Evolutionary conservation across 257 asterid genomes (phyloP).

Genomic region (Cordia subcordata): DNA sequence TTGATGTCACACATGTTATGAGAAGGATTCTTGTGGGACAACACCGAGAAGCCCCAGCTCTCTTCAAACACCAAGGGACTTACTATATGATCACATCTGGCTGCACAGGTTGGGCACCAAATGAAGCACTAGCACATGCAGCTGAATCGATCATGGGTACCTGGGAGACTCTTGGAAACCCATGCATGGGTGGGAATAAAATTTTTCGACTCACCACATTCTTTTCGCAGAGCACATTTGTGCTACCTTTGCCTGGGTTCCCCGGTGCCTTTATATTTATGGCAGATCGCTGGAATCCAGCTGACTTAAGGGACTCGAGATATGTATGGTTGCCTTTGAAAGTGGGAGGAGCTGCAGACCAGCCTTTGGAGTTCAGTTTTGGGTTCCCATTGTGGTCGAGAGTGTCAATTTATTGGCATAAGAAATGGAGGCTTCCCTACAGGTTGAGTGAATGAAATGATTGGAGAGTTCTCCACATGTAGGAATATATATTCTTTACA

Average conservation of each 20-base stretch:
- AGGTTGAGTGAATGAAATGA: conserved; percentile 18
- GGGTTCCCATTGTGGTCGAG: conserved; percentile 95
- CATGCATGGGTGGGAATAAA: conserved; percentile 91
- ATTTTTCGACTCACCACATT: conserved; percentile 55
- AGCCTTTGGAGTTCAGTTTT: conserved; percentile 72
- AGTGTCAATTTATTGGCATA: conserved; percentile 92
- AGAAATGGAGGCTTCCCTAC: conserved; percentile 83
- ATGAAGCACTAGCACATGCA: conserved; percentile 86
- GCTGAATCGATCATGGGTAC: conserved; percentile 91
- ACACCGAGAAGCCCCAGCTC: conserved; percentile 93
- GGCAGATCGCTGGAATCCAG: conserved; percentile 98
- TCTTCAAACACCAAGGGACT: conserved; percentile 72
- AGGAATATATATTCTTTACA: too few relatives aligned
- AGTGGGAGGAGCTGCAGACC: conserved; percentile 74
- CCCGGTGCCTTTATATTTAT: conserved; percentile 65
- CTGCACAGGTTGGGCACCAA: conserved; percentile 98
- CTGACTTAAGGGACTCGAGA: conserved; percentile 85
- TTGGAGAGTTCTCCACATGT: too few relatives aligned
- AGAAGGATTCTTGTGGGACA: conserved; percentile 73
- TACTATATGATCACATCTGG: conserved; percentile 98
- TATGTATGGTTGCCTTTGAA: conserved; percentile 87
- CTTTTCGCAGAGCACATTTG: conserved; percentile 81
- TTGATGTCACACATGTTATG: conserved; percentile 45
- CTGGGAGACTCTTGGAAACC: conserved; percentile 92
- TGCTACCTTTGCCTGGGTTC: conserved; percentile 69